phyloP scores from a whole-genome alignment of 768 basidiomycete genomes.

The Lentinula lateritia region DNA sequence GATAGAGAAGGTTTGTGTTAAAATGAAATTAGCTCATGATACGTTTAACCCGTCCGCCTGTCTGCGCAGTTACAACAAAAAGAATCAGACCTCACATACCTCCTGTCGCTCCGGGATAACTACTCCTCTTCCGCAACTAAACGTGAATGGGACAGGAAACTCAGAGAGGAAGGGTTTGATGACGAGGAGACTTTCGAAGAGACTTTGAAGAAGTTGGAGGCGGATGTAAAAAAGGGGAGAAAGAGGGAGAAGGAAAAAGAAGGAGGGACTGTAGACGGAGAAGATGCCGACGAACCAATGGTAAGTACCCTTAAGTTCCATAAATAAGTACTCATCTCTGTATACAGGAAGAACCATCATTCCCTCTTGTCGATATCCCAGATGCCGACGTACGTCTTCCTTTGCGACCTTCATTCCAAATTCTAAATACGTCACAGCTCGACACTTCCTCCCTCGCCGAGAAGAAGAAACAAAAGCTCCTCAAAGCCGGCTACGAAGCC shows the following conservation, averaged over 20 bases:
- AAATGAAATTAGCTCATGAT: not conserved
- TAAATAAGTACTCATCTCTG: not conserved
- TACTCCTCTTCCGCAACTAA: slow-evolving; percentile 25
- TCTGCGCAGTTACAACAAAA: slow-evolving; percentile 58
- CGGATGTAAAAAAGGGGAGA: slow-evolving; percentile 64
- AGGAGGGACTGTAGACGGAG: slow-evolving; percentile 31
- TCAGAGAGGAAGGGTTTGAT: slow-evolving; percentile 67
- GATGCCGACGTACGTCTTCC: slow-evolving; percentile 69
- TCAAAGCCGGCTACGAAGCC: slow-evolving; percentile 93
- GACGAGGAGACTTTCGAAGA: slow-evolving; percentile 76
- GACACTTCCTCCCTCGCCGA: slow-evolving; percentile 92
- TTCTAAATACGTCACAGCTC: slow-evolving; percentile 35
- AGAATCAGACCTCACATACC: slow-evolving; percentile 65
- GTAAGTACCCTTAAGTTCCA: slow-evolving; percentile 22
- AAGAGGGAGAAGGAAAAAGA: slow-evolving; percentile 57
- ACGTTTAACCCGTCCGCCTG: not conserved
- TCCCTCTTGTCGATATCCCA: slow-evolving; percentile 87
- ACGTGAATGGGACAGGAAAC: slow-evolving; percentile 56
- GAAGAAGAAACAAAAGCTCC: slow-evolving; percentile 86
- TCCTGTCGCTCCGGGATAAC: slow-evolving; percentile 56
- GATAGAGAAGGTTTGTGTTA: slow-evolving; percentile 64
- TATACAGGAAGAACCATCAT: slow-evolving; percentile 69
- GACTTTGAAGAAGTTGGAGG: slow-evolving; percentile 82
- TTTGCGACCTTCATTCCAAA: not conserved
- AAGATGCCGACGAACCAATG: slow-evolving; percentile 43